phyloP scores from a whole-genome alignment of 2,329 filamentous ascomycete species.

The Colletotrichum euphorbiae region DNA sequence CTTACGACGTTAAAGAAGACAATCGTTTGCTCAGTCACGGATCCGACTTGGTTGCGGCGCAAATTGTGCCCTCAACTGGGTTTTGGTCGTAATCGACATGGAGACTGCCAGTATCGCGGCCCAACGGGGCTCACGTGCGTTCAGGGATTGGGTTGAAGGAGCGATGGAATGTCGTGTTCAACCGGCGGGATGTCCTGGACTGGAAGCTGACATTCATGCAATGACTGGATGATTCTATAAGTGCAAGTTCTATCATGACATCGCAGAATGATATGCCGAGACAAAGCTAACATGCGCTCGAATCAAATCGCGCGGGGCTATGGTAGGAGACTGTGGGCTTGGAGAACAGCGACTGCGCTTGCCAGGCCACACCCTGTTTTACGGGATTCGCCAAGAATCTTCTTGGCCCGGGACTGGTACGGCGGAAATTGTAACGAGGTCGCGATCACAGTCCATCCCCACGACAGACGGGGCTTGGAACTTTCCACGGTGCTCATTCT shows the following conservation, averaged over 20 bases:
- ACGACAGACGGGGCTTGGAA: neutral
- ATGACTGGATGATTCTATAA: neutral
- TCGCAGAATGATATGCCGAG: conserved; percentile 33
- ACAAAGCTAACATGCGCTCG: conserved; percentile 16
- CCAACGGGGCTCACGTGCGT: conserved; percentile 19
- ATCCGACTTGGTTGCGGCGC: neutral
- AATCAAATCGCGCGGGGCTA: conserved; percentile 16
- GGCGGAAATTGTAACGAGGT: neutral
- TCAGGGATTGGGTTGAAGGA: neutral
- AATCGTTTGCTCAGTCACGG: neutral
- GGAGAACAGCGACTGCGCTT: neutral
- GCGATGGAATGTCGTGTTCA: conserved; percentile 8
- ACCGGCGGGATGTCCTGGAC: neutral
- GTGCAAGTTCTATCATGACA: neutral
- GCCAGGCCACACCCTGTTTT: neutral
- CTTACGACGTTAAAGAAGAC: neutral
- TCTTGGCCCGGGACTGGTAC: too few species aligned
- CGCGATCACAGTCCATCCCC: neutral
- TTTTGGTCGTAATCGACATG: neutral
- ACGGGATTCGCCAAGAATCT: too few species aligned
- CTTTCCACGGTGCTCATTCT: too few species aligned
- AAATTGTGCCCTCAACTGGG: neutral
- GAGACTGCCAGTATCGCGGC: conserved; percentile 2
- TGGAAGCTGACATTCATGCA: neutral
- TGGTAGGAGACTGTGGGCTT: too few species aligned